A percentile compares a stretch with the other conserved stretches of the same genome.
Conservation (phyloP, 2,329 filamentous ascomycete species). For the Xenoacremonium recifei region DNA sequence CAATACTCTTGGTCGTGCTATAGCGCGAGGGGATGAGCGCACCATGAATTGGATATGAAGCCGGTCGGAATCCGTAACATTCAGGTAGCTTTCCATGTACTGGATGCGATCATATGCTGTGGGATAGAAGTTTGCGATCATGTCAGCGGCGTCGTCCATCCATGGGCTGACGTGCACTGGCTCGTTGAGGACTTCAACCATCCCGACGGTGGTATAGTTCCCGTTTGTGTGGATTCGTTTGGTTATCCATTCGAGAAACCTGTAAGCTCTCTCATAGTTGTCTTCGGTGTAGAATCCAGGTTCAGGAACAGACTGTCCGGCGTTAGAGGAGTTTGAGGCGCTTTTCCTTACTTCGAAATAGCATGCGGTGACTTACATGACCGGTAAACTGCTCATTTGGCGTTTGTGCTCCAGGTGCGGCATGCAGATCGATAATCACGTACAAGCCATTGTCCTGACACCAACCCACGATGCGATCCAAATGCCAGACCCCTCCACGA, state of each 20-base stretch:
- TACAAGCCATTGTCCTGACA: conserved; percentile 22
- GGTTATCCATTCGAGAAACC: conserved; percentile 56
- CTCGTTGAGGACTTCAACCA: conserved; percentile 59
- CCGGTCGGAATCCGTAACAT: conserved; percentile 38
- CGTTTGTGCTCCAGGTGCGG: conserved; percentile 18
- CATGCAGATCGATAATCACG: conserved; percentile 25
- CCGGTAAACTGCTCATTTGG: conserved; percentile 25
- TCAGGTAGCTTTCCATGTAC: conserved; percentile 42
- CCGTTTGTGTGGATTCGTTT: conserved; percentile 47
- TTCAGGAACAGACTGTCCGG: conserved; percentile 4
- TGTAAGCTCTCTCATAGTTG: conserved; percentile 53
- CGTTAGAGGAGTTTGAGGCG: too few relatives aligned
- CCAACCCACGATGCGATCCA: conserved; percentile 25
- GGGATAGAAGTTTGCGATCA: conserved; percentile 26
- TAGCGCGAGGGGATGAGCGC: not conserved
- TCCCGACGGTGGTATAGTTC: conserved; percentile 55
- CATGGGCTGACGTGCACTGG: conserved; percentile 40
- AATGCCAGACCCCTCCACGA: conserved; percentile 21
- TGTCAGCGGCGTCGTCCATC: conserved; percentile 19
- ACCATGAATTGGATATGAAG: conserved; percentile 53
- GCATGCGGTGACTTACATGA: conserved; percentile 14
- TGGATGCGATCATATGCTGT: conserved; percentile 40
- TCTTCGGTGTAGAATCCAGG: conserved; percentile 55
- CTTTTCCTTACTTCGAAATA: too few relatives aligned
- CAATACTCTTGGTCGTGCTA: too few relatives aligned